These are phyloP conservation scores for Fagus sylvatica DNA, from an alignment of 306 rosid species.

Conservation along the genomic window DNA sequence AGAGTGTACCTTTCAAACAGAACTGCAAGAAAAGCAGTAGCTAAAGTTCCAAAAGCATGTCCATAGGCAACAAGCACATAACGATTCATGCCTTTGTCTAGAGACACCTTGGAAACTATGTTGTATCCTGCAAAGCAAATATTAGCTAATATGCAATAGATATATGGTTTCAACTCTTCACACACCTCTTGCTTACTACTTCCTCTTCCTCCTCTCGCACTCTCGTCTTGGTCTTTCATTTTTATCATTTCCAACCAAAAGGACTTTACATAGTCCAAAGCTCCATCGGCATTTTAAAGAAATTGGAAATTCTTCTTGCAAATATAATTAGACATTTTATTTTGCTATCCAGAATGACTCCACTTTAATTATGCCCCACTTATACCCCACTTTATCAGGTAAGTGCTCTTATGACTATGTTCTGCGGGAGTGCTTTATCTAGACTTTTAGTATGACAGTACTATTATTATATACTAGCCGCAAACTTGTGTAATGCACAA, in stretches of 20 bases:
- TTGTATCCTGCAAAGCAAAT: conserved; percentile 16
- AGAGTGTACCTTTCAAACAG: conserved; percentile 18
- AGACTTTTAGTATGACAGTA: no score
- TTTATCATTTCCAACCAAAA: neutral
- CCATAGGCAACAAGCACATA: conserved; percentile 34
- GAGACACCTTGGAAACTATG: conserved; percentile 13
- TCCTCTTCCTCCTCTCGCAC: neutral
- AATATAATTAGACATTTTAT: no score
- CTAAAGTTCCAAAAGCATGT: conserved; percentile 18
- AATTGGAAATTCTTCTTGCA: neutral
- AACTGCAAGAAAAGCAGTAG: conserved; percentile 23
- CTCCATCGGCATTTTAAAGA: neutral
- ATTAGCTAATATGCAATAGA: neutral
- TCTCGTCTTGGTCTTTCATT: conserved; percentile 11
- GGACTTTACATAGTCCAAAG: neutral
- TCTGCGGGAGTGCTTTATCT: no score
- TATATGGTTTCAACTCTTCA: conserved; percentile 10
- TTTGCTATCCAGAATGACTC: no score
- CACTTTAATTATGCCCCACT: no score
- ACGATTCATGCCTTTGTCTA: conserved; percentile 28
- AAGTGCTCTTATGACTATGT: no score
- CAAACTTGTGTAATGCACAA: no score
- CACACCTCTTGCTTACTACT: neutral
- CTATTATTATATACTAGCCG: no score
- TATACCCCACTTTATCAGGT: no score